Evolutionary conservation across 331 rosid species (phyloP), one percentile per base, ranked within the genome.

Genomic region (Arachis monticola): DNA sequence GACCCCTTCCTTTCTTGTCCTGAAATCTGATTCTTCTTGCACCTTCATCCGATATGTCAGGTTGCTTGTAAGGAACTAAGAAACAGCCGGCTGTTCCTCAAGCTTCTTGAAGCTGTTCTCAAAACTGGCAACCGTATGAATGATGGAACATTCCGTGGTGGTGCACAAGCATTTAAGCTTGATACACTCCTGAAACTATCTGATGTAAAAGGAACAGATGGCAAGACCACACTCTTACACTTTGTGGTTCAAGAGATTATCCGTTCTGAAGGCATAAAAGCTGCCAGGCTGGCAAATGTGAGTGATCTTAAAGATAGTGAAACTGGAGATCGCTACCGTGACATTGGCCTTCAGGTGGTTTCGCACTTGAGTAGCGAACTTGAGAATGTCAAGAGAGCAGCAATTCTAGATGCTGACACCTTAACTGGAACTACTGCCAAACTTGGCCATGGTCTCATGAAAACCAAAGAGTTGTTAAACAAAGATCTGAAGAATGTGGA

Each of bases 41-140:
- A 27, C 64, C 72, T 79, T 66, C 62, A 9, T 86, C 44, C 78
- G 73, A 57, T 69, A 45, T 73, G 80, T 79, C 85, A 95, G 99
- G 83, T 90, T 79, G 99, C 99, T 70, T 92, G 97, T 79, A 84
- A 83, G 84, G 97, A 95, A 80, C 89, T 95, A 44, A 84, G 83
- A 76, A 88, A 64, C 80, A 95, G 96, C 86, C 63, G 99, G 81
- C 86, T 95, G 72, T 95, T 95, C 86, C 97, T 90, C 80, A 95
- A 95, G 79, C 97, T 92, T 83, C 89, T 95, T 45, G 99, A 95
- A 90, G 99, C 99, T 58, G 99, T 95, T 87, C 97, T 95, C 50
- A 95, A 95, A 83, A 95, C 99, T 10, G 99, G 99, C 13, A 95
- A 95, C 79, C 97, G 99, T 35, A 95, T 95, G 99, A 95, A 95